Percentiles rank a stretch among this genome's conserved stretches.
Conservation (phyloP, 2,329 filamentous ascomycete species). For the Neofusicoccum parvum region DNA sequence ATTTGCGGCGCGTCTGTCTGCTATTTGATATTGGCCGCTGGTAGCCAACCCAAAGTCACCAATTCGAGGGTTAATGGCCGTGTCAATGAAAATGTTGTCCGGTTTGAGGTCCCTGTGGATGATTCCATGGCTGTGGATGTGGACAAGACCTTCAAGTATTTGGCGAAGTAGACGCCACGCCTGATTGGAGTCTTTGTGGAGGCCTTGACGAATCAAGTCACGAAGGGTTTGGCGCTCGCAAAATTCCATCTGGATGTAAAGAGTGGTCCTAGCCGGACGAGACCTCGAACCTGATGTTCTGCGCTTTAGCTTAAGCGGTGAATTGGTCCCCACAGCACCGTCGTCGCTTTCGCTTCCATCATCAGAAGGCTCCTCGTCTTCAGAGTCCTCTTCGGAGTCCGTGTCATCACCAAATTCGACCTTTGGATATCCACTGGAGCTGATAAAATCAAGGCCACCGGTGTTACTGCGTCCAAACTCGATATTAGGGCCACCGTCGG, state of each 20-base stretch:
- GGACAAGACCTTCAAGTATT: slow-evolving; percentile 82
- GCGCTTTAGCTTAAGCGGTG: slow-evolving; percentile 39
- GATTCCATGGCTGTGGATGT: slow-evolving; percentile 88
- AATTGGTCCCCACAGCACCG: slow-evolving; percentile 34
- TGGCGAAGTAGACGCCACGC: slow-evolving; percentile 91
- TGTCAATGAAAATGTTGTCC: slow-evolving; percentile 96
- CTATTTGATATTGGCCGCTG: slow-evolving; percentile 71
- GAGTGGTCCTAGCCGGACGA: slow-evolving; percentile 64
- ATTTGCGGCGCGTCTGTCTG: slow-evolving; percentile 52
- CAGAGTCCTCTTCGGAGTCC: slow-evolving; percentile 39
- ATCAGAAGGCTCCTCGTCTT: slow-evolving; percentile 36
- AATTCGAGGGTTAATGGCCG: slow-evolving; percentile 87
- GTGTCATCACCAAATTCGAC: slow-evolving; percentile 73
- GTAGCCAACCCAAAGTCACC: slow-evolving; percentile 96
- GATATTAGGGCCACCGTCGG: slow-evolving; percentile 35
- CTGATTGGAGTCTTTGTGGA: slow-evolving; percentile 74
- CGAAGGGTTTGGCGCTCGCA: slow-evolving; percentile 92
- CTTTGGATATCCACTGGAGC: slow-evolving; percentile 74
- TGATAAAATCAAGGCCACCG: slow-evolving; percentile 85
- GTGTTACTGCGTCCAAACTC: slow-evolving; percentile 69
- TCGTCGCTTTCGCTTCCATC: slow-evolving; percentile 50
- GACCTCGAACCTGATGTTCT: slow-evolving; percentile 51
- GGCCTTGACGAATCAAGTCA: slow-evolving; percentile 76
- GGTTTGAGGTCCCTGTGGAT: slow-evolving; percentile 96
- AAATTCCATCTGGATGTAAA: slow-evolving; percentile 99